Evolutionary conservation across 2,329 filamentous ascomycete genomes (phyloP).

Genomic region (Aspergillus sp.): DNA sequence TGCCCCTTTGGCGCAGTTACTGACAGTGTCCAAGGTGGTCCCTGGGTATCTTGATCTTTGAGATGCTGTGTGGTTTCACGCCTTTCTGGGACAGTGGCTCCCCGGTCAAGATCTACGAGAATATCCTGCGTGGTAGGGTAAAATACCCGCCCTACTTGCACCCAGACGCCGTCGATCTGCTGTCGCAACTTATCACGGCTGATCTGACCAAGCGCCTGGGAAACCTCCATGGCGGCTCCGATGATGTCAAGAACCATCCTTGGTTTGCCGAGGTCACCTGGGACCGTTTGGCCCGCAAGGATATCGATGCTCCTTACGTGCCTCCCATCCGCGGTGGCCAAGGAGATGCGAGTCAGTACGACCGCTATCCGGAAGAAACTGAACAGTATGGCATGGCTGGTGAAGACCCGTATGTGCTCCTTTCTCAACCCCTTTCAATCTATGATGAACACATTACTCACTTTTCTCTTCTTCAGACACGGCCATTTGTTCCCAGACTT

Average conservation of each 20-base stretch:
- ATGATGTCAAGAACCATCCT: constrained; percentile 90
- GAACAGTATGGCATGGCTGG: constrained; percentile 82
- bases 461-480: constrained; percentile 54
- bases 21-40: constrained; percentile 73
- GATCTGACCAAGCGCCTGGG: constrained; percentile 94
- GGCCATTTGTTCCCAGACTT: constrained; percentile 77
- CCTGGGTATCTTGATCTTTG: constrained; percentile 94
- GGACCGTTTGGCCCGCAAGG: constrained; percentile 90
- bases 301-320: constrained; percentile 97
- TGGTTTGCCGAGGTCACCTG: constrained; percentile 99
- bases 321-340: constrained; percentile 91
- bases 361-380: constrained; percentile 95
- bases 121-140: constrained; percentile 91
- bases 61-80: constrained; percentile 99
- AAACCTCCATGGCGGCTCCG: constrained; percentile 85
- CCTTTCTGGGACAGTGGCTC: constrained; percentile 98
- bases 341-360: constrained; percentile 95
- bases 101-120: constrained; percentile 99
- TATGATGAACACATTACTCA: constrained; percentile 12
- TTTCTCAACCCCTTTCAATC: neutral
- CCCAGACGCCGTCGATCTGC: constrained; percentile 86
- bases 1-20: neutral
- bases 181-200: constrained; percentile 88
- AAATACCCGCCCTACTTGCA: constrained; percentile 98
- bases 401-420: constrained; percentile 75